Evolutionary conservation across 805 yeast species (phyloP), one percentile per base, ranked within the genome.

Genomic region (Zygosaccharomyces lentus): DNA sequence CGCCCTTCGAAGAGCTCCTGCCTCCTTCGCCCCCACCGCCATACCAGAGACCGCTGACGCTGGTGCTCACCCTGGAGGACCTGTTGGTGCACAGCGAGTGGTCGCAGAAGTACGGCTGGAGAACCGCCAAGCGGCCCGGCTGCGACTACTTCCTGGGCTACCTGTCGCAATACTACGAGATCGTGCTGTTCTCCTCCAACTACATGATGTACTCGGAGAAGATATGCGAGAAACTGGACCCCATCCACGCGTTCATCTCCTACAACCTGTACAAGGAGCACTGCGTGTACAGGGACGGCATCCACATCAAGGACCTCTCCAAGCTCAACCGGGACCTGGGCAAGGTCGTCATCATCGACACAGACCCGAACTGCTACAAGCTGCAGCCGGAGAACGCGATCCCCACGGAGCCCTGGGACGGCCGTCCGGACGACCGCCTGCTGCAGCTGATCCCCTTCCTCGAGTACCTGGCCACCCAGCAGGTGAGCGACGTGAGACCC

Each of bases 51-150:
- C 96, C 98, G 27, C 69, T 86, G 63, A 93, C 99, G 2, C 73
- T 93, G 54, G 97, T 93, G 6, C 67, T 93, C 57, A 82, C 87
- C 25, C 76, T 93, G 59, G 99, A 93, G 58, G 99, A 93, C 61
- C 71, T 93, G 49, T 76, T 93, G 62, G 80, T 91, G 47, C 96
- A 93, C 66, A 82, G 95, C 32, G 87, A 84, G 52, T 93, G 99
- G 99, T 78, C 87, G 47, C 80, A 87, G 55, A 81, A 87, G 67
- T 76, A 80, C 63, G 99, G 99, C 45, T 93, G 99, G 99, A 83
- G 93, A 71, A 91, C 97, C 12, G 98, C 96, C 25, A 93, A 93
- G 75, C 87, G 99, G 73, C 98, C 99, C 27, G 99, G 99, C 52
- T 82, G 88, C 50, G 99, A 95, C 68, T 93, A 93, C 73, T 93